A percentile compares a stretch with the other conserved stretches of the same genome.
Evolutionary conservation across 106 monocot genomes (phyloP).

Genomic region (Acanthochlamys bracteata): DNA sequence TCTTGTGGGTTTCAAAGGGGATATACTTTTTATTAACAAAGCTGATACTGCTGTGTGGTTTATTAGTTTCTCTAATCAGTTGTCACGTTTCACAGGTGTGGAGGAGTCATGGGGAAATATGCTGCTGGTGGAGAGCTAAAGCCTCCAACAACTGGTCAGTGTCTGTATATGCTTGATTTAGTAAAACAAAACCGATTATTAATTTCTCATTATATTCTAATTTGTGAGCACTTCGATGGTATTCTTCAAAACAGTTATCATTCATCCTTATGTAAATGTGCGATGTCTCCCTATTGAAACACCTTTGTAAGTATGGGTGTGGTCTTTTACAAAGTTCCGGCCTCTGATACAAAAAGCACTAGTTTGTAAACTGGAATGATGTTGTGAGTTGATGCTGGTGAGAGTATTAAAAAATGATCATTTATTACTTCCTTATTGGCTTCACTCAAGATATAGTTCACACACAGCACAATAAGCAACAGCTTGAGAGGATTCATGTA

Average conservation of each 20-base stretch:
- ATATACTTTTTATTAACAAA: neutral
- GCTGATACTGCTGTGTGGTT: neutral
- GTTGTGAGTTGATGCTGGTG: too few species aligned
- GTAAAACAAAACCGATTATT: neutral
- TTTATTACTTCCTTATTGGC: too few species aligned
- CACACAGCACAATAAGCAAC: too few species aligned
- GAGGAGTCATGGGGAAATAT: slow-evolving; percentile 98
- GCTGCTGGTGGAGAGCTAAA: slow-evolving; percentile 98
- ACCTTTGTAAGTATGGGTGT: too few species aligned
- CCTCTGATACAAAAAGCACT: too few species aligned
- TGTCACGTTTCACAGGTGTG: slow-evolving; percentile 52
- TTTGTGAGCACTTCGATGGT: neutral
- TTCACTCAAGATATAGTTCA: too few species aligned
- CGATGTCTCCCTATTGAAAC: too few species aligned
- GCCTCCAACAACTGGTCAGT: slow-evolving; percentile 89
- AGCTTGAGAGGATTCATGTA: too few species aligned
- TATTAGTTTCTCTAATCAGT: neutral
- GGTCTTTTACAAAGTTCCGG: too few species aligned
- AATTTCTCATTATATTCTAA: neutral
- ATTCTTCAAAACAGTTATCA: neutral
- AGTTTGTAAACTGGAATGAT: too few species aligned
- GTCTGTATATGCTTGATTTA: neutral
- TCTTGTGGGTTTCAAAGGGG: neutral
- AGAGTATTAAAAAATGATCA: too few species aligned
- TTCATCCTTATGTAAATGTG: too few species aligned